Conservation (phyloP, 208 protist species). For the Porcisia hertigi region DNA sequence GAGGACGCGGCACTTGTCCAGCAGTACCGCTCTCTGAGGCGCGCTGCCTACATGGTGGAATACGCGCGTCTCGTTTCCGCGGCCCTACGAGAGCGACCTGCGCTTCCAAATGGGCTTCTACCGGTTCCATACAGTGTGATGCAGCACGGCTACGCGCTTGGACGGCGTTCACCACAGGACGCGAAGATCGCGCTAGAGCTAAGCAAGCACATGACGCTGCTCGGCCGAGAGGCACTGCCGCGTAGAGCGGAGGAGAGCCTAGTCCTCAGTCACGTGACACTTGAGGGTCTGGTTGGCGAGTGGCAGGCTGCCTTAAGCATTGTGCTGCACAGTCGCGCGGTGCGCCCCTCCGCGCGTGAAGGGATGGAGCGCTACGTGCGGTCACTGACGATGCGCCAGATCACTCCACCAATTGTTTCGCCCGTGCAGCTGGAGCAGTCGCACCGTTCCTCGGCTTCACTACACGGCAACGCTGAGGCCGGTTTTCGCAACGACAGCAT, state of each 20-base stretch:
- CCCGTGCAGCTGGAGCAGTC: slow-evolving; percentile 1
- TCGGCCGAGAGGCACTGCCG: slow-evolving; percentile 26
- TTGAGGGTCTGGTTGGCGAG: slow-evolving; percentile 38
- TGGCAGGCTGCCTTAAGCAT: slow-evolving; percentile 55
- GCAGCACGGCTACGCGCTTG: slow-evolving; percentile 53
- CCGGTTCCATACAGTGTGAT: slow-evolving; percentile 54
- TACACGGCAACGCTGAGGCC: not conserved
- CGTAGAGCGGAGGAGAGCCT: slow-evolving; percentile 43
- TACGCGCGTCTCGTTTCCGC: slow-evolving; percentile 48
- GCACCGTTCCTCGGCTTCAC: not conserved
- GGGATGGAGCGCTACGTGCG: slow-evolving; percentile 33
- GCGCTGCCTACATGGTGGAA: slow-evolving; percentile 40
- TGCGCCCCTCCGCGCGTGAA: slow-evolving; percentile 56
- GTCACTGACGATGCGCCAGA: not conserved
- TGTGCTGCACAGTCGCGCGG: slow-evolving; percentile 34
- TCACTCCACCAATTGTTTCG: no score
- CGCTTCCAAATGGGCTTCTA: slow-evolving; percentile 52
- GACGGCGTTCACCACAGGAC: slow-evolving; percentile 8
- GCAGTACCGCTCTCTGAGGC: slow-evolving; percentile 36
- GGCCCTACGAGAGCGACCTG: slow-evolving; percentile 52
- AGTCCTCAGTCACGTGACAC: slow-evolving; percentile 39
- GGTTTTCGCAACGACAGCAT: not conserved
- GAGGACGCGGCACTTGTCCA: slow-evolving; percentile 29
- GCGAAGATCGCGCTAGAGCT: slow-evolving; percentile 54
- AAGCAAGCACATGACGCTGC: slow-evolving; percentile 47